These are phyloP conservation scores for Paraconiothyrium sp. DNA, from an alignment of 2,329 filamentous ascomycete genomes.

Conservation along the genomic window DNA sequence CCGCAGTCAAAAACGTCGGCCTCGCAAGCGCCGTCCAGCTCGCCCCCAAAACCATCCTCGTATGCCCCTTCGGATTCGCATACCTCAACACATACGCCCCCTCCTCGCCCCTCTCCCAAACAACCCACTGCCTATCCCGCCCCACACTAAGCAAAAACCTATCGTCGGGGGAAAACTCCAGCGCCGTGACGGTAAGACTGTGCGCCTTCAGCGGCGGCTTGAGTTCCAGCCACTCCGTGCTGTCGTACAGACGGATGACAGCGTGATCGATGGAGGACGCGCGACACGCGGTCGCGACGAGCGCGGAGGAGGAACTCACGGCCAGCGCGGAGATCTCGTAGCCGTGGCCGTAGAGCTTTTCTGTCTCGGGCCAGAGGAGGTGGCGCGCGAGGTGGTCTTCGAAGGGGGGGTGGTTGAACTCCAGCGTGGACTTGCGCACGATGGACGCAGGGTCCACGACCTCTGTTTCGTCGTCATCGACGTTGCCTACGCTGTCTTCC, in stretches of 20 bases:
- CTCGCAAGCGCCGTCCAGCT: constrained; percentile 71
- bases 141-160: constrained; percentile 84
- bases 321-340: constrained; percentile 94
- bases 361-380: constrained; percentile 93
- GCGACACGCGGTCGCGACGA: constrained; percentile 92
- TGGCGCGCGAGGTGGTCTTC: constrained; percentile 90
- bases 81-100: constrained; percentile 66
- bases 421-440: constrained; percentile 69
- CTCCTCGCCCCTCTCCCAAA: constrained; percentile 69
- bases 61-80: constrained; percentile 83
- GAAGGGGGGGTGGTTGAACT: constrained; percentile 77
- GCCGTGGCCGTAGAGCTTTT: constrained; percentile 97
- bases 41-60: constrained; percentile 89
- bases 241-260: constrained; percentile 91
- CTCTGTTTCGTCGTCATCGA: constrained; percentile 62
- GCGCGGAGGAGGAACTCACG: constrained; percentile 73
- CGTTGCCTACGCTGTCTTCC: constrained; percentile 42
- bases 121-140: constrained; percentile 87
- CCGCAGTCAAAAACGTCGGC: constrained; percentile 81
- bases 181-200: constrained; percentile 81
- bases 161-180: constrained; percentile 83
- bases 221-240: constrained; percentile 85
- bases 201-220: constrained; percentile 85
- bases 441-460: constrained; percentile 65
- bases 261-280: constrained; percentile 94